Percentiles rank a stretch among this genome's conserved stretches.
Evolutionary conservation across 78 protist species (phyloP).

Genomic region (Cavenderia fasciculata): DNA sequence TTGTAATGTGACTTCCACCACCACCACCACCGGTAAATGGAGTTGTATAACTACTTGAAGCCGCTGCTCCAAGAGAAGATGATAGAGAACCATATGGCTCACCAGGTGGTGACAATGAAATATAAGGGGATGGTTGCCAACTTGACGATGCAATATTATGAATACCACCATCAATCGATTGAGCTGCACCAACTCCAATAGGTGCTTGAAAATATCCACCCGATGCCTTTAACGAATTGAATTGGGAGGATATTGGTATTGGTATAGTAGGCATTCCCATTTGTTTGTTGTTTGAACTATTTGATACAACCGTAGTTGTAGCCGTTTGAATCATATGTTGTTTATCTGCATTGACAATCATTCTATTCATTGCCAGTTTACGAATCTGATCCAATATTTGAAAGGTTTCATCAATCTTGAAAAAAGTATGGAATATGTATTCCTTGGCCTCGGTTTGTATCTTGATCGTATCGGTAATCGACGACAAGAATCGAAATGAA

Average conservation of each 20-base stretch:
- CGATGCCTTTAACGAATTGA: no score
- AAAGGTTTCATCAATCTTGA: slow-evolving; percentile 69
- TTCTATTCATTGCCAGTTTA: slow-evolving; percentile 60
- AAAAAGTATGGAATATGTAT: slow-evolving; percentile 56
- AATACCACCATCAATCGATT: no score
- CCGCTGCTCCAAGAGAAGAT: background rate
- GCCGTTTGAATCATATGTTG: background rate
- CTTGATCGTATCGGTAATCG: slow-evolving; percentile 44
- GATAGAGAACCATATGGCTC: background rate
- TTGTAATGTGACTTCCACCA: background rate
- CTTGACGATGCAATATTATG: no score
- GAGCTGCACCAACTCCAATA: no score
- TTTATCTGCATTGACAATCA: slow-evolving; percentile 34
- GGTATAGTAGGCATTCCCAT: no score
- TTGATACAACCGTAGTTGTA: no score
- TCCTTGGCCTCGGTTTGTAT: slow-evolving; percentile 45
- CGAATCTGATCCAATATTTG: slow-evolving; percentile 58
- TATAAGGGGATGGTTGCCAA: no score
- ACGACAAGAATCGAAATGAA: slow-evolving; percentile 3
- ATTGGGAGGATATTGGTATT: no score
- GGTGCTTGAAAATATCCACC: no score
- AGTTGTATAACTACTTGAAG: background rate
- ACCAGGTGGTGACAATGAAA: no score
- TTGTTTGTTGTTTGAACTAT: no score
- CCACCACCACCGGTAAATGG: background rate